Evolutionary conservation across 768 basidiomycete genomes (phyloP).

Genomic region (Rhizopogon vinicolor): DNA sequence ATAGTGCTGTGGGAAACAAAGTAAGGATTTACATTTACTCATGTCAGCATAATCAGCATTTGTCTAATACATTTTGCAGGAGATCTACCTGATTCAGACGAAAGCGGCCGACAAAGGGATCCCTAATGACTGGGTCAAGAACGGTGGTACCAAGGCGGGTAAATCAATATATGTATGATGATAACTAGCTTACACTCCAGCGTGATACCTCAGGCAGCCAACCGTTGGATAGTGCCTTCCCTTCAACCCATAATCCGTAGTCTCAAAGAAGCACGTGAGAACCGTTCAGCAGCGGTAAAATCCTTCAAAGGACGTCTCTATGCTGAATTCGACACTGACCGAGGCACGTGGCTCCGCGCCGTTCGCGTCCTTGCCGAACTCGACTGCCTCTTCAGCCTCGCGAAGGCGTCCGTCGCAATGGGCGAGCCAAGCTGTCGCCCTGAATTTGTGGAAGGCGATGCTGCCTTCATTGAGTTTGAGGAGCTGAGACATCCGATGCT

Average conservation of each 20-base stretch:
- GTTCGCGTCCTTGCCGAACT: slow-evolving; percentile 87
- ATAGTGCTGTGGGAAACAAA: slow-evolving; percentile 82
- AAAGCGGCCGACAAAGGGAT: slow-evolving; percentile 53
- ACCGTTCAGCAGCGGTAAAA: slow-evolving; percentile 72
- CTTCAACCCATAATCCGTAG: slow-evolving; percentile 67
- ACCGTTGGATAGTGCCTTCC: slow-evolving; percentile 75
- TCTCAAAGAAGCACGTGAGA: slow-evolving; percentile 93
- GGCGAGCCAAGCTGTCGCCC: slow-evolving; percentile 95
- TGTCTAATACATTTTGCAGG: slow-evolving; percentile 39
- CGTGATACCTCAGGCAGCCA: slow-evolving; percentile 45
- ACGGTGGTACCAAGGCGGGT: slow-evolving; percentile 70
- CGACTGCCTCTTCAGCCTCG: slow-evolving; percentile 92
- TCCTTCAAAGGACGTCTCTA: slow-evolving; percentile 78
- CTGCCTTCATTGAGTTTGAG: slow-evolving; percentile 82
- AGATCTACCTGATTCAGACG: slow-evolving; percentile 87
- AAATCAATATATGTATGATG: not conserved
- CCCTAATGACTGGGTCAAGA: slow-evolving; percentile 85
- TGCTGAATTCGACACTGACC: slow-evolving; percentile 78
- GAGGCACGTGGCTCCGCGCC: slow-evolving; percentile 76
- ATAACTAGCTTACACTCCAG: not conserved
- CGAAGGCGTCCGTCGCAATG: slow-evolving; percentile 83
- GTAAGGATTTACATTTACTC: slow-evolving; percentile 27
- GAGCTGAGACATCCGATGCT: slow-evolving; percentile 88
- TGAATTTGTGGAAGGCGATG: slow-evolving; percentile 74
- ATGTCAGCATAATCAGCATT: not conserved